Conservation (phyloP, 2,329 filamentous ascomycete species). For the Aureobasidium vineae region DNA sequence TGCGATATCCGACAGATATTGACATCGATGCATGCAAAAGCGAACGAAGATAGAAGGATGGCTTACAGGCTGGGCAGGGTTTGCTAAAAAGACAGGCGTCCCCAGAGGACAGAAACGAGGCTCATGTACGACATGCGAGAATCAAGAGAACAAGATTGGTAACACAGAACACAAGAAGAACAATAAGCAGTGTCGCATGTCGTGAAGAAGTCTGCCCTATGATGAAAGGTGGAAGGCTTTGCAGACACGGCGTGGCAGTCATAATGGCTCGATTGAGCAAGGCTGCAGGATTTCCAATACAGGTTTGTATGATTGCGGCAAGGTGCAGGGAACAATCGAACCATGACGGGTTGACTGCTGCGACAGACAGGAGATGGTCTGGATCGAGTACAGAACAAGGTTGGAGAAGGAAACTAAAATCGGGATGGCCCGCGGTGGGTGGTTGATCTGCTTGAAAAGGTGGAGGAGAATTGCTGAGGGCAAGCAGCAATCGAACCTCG, state of each 20-base stretch:
- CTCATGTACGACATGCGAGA: slow-evolving; percentile 1
- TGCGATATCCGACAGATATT: neutral
- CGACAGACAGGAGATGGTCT: slow-evolving; percentile 6
- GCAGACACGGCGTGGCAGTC: neutral
- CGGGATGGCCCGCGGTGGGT: neutral
- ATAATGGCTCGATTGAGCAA: neutral
- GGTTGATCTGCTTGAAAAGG: neutral
- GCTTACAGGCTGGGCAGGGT: neutral
- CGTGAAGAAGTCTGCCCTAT: neutral
- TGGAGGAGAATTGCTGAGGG: slow-evolving; percentile 5
- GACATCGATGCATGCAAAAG: neutral
- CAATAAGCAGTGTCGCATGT: neutral
- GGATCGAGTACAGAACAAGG: neutral
- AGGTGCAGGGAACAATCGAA: neutral
- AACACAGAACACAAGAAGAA: neutral
- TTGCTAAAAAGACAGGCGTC: neutral
- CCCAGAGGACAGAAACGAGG: neutral
- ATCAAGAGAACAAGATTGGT: neutral
- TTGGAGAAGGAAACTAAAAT: neutral
- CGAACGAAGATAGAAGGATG: neutral
- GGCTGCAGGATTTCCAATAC: neutral
- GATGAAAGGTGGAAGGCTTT: neutral
- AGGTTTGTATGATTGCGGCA: neutral
- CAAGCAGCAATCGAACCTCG: slow-evolving; percentile 6
- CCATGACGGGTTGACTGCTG: slow-evolving; percentile 1